Base-by-base conservation (phyloP, 2,329 filamentous ascomycete species). In the Fusarium avenaceum region DNA sequence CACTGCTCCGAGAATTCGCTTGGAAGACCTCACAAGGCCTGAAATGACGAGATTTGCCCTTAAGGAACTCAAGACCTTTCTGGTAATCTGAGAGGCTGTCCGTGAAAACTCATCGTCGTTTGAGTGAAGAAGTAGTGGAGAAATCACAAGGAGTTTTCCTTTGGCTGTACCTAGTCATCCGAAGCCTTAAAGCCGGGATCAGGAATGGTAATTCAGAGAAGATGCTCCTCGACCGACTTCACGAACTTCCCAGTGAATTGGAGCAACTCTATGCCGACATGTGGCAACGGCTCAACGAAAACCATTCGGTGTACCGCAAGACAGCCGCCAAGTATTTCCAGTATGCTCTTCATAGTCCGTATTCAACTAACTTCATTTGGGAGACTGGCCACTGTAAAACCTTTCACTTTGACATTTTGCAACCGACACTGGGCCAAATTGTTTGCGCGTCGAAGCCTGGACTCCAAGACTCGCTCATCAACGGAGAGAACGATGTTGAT, bases 281-380 rank as follows among this genome's bases (percentile, higher is more conserved):
- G 59, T 70, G 67, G 67, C 5, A 61, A 4, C 49, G 65, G 1
- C 2, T 62, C 0, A 67, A 67, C 3, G 38, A 55, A 1, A 50
- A 50, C 3, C 57, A 51, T 7, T 10, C 43, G 2, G 20, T 69
- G 1, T 70, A 70, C 43, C 24, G n/a, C 1, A 8, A 57, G 3
- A 49, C 20, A 2, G 67, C 65, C 0, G 45, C 48, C 1, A 43
- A 53, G 1, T 67, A 56, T 24, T 62, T 69, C 3, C 49, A 35
- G 0, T 66, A 57, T 4, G 15, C 26, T 10, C 4, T 50, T 30
- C 22, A 15, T 2, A 6, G 2, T 14, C 2, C 13, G 9, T 7
- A 6, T n/a, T 2, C 26, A 9, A 28, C 10, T 28, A 9, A 4
- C 26, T 28, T 28, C 9, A 28, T 9, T 11, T 10, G 26, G 8